Conservation (phyloP, 495 filamentous ascomycete species). For the Entonaema liquescens region DNA sequence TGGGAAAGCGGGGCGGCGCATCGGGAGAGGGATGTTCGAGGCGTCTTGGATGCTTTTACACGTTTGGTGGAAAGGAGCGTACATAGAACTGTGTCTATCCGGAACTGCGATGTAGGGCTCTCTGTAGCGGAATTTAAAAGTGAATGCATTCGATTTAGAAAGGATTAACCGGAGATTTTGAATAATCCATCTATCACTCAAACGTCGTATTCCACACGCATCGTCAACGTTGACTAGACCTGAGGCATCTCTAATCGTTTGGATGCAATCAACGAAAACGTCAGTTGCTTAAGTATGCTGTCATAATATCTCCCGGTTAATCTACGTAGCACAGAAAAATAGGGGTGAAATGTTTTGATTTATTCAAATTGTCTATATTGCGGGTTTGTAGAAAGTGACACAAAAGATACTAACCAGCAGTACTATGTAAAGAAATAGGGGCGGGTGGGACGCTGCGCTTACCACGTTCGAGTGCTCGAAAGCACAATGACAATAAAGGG, state of each 20-base stretch:
- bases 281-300: too few relatives aligned
- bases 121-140: neutral
- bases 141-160: neutral
- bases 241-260: too few relatives aligned
- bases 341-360: neutral
- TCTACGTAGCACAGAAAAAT: neutral
- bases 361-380: neutral
- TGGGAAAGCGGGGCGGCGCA: neutral
- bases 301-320: neutral
- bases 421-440: neutral
- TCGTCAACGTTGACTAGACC: too few relatives aligned
- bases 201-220: too few relatives aligned
- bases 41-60: constrained; percentile 17
- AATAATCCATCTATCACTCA: too few relatives aligned
- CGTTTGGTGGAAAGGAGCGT: neutral
- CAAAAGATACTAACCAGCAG: neutral
- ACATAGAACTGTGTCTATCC: neutral
- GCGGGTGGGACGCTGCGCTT: neutral
- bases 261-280: too few relatives aligned
- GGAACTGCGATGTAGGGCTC: neutral
- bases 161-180: neutral
- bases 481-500: neutral
- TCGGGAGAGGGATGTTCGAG: neutral
- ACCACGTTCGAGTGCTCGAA: neutral
- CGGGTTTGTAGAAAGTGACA: neutral